Conservation (phyloP, 192 early-diverging fungal genomes). For the Umbelopsis ramanniana region DNA sequence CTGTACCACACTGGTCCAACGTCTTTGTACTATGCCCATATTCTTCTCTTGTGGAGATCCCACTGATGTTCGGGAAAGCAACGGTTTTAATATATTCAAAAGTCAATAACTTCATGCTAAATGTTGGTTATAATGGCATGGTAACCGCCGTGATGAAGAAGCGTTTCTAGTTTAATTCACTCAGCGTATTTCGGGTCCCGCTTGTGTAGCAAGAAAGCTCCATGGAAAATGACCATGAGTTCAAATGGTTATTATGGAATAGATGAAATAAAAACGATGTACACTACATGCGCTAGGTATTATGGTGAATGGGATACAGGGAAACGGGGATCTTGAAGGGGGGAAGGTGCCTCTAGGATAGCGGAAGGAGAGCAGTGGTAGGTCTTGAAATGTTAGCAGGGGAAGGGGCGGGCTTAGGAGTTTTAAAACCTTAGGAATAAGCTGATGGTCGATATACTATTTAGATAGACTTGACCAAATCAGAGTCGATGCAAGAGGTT, state of each 20-base stretch:
- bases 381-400: no score
- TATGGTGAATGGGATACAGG: neutral
- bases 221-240: neutral
- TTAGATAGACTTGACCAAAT: neutral
- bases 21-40: no score
- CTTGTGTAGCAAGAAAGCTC: neutral
- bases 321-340: neutral
- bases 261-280: neutral
- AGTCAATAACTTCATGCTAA: no score
- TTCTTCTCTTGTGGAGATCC: no score
- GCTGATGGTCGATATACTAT: neutral
- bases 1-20: no score
- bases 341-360: no score
- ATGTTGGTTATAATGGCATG: no score
- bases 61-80: no score
- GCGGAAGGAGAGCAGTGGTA: no score
- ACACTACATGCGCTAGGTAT: neutral
- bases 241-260: neutral
- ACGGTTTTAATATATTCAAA: no score
- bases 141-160: no score
- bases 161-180: neutral
- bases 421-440: neutral
- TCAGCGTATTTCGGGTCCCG: neutral
- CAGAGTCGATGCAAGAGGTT: conserved; percentile 1
- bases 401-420: neutral